Evolutionary conservation across 306 rosid species (phyloP).

Genomic region (Lupinus albus): DNA sequence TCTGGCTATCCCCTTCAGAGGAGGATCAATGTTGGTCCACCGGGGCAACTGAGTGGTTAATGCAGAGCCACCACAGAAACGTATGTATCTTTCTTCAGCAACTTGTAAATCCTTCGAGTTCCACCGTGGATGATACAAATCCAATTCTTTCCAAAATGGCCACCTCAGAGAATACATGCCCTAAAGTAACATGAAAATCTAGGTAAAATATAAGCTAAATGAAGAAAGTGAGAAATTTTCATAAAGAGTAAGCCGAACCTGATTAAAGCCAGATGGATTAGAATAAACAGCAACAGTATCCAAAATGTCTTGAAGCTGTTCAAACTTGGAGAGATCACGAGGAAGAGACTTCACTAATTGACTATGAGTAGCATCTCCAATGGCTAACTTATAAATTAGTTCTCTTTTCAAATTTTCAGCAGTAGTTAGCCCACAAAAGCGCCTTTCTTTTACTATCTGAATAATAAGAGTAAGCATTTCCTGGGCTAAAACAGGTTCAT

Average conservation of each 20-base stretch:
- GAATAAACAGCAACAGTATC: conserved; percentile 72
- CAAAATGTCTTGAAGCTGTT: conserved; percentile 73
- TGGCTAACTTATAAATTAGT: conserved; percentile 71
- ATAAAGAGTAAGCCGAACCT: conserved; percentile 46
- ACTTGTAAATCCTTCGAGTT: conserved; percentile 84
- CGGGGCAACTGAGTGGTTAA: conserved; percentile 70
- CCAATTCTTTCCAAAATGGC: conserved; percentile 84
- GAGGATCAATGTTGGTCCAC: conserved; percentile 85
- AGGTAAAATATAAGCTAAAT: conserved; percentile 29
- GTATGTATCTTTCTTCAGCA: conserved; percentile 93
- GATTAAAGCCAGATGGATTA: conserved; percentile 89
- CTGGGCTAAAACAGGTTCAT: conserved; percentile 79
- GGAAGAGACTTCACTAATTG: conserved; percentile 94
- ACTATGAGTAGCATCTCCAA: conserved; percentile 90
- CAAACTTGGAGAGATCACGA: conserved; percentile 80
- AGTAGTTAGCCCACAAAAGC: conserved; percentile 82
- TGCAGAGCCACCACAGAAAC: conserved; percentile 71
- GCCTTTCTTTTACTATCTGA: conserved; percentile 88
- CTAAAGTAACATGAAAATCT: conserved; percentile 46
- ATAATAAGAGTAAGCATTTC: conserved; percentile 95
- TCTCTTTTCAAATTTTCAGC: conserved; percentile 90
- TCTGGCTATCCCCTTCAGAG: conserved; percentile 73
- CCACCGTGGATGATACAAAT: conserved; percentile 95
- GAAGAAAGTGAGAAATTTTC: conserved; percentile 13
- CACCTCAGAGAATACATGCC: conserved; percentile 90